Evolutionary conservation across 176 grass and related monocot species (phyloP).

Genomic region (Carex myosuroides): DNA sequence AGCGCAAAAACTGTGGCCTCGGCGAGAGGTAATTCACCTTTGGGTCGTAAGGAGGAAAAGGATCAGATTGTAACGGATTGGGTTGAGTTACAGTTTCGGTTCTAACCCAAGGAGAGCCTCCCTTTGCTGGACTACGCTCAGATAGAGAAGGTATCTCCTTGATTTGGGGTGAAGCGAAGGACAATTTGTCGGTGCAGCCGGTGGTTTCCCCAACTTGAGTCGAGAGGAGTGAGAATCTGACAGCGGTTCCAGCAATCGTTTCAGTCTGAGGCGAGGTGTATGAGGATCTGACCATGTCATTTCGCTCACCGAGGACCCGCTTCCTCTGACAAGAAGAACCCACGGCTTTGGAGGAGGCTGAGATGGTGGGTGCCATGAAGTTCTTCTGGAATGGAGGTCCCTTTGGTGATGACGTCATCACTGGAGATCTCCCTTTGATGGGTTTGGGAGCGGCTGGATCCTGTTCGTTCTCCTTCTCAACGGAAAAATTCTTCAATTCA

Average conservation of each 20-base stretch:
- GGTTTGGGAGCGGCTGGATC: constrained; percentile 27
- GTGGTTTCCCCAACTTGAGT: constrained; percentile 20
- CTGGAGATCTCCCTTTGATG: constrained; percentile 24
- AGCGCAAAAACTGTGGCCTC: constrained; percentile 75
- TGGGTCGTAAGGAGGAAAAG: constrained; percentile 60
- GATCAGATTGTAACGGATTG: constrained; percentile 10
- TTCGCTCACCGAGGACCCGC: constrained; percentile 60
- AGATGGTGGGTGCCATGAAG: constrained; percentile 96
- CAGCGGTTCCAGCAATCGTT: background rate
- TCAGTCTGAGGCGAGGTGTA: constrained; percentile 22
- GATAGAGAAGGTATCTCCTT: background rate
- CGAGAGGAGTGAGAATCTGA: constrained; percentile 19
- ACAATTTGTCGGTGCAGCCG: background rate
- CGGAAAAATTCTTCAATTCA: constrained; percentile 18
- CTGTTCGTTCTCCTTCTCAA: constrained; percentile 53
- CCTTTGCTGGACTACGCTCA: background rate
- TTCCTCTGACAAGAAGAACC: constrained; percentile 41
- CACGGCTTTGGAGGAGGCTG: constrained; percentile 67
- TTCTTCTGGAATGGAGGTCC: constrained; percentile 30
- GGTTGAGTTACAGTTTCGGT: background rate
- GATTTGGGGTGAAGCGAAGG: background rate
- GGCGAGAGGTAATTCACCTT: constrained; percentile 86
- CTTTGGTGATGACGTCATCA: background rate
- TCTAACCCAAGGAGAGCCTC: background rate
- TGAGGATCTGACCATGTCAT: constrained; percentile 26